Base-by-base conservation (phyloP, 495 filamentous ascomycete species). In the Chaetomium tenue region DNA sequence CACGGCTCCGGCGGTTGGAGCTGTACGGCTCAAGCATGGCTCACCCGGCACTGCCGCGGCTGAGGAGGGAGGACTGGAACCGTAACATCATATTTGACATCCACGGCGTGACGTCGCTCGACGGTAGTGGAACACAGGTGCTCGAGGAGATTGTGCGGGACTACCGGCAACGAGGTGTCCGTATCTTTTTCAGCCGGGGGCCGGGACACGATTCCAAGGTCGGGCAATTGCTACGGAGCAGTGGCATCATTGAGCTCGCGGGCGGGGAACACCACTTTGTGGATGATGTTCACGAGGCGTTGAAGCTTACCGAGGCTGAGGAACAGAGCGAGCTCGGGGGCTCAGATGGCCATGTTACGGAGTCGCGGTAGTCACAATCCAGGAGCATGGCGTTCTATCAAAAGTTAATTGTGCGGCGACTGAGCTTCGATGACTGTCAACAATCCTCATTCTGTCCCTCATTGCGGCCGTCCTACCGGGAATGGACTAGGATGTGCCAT, bases 81-180 rank as follows among this genome's bases (percentile, higher is more conserved):
- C 83, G 84, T 60, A 97, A 95, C 69, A 82, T 98, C 72, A 93
- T 98, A 62, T 98, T 98, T 71, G 94, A 98, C 73, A 90, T 98
- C 15, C 93, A 98, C 68, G 93, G 94, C 1, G 94, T 98, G 1
- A 94, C 93, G 0, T 86, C 87, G 52, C 86, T 98, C 66, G 94
- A 98, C 72, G 94, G 92, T 22, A 93, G 91, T 0, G 94, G 93
- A 1, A 89, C 91, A 0, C 94, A 98, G 75, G 93, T 98, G 5
- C 77, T 98, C 5, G 83, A 80, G 52, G 94, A 98, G 77, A 97
- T 98, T 66, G 91, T 98, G 44, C 78, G 87, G 20, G 81, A 78
- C 1, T 98, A 98, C 70, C 76, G 86, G 0, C 77, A 88, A 23
- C 78, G 86, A 8, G 90, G 88, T 0, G 90, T 91, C 1, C 77